Evolutionary conservation across 768 basidiomycete species (phyloP), one percentile per base, ranked within the genome.

Genomic region (Auricularia sp.): DNA sequence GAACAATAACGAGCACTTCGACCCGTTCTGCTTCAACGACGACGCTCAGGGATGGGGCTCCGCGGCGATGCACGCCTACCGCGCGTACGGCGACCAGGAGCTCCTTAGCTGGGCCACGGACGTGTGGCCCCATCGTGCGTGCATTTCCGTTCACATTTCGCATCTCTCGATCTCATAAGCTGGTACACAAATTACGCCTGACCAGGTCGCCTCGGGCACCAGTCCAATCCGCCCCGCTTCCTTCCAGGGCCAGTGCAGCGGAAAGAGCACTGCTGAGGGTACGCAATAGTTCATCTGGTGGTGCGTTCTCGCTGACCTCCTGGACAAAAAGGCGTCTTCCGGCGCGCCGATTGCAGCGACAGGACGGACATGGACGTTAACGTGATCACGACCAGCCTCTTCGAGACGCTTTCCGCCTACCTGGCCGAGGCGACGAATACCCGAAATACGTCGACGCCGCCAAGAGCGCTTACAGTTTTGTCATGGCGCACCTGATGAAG

Each of bases 121-220:
- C 11, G 80, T 78, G 11, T 84, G 83, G 75, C 79, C 3, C 75
- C 72, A 37, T 83, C 76, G 82, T 82, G 64, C 67, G 81, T 72
- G 3, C 36, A 29, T 29, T 29, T 29, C 29, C 29, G 29, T 29
- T 29, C 29, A 29, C 29, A 29, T 29, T 29, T 29, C 29, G 29
- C 29, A 29, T 29, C 29, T 29, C 29, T 29, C 29, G 29, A 29
- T 29, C 29, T 29, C 29, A 29, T 29, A 2, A 29, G 29, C 29
- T 29, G 29, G 29, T 29, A 29, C 29, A 29, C 80, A 78, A 56
- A 73, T 83, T 51, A 81, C 82, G 16, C 63, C 72, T 7, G 74
- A 75, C 0, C 70, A 81, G 63, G 79, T 79, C 3, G 70, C 64
- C 24, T 69, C 77, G n/a, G 76, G 79, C 6, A 70, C 61, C 14